phyloP scores from a whole-genome alignment of 805 yeast genomes.

The Lipomyces starkeyi region DNA sequence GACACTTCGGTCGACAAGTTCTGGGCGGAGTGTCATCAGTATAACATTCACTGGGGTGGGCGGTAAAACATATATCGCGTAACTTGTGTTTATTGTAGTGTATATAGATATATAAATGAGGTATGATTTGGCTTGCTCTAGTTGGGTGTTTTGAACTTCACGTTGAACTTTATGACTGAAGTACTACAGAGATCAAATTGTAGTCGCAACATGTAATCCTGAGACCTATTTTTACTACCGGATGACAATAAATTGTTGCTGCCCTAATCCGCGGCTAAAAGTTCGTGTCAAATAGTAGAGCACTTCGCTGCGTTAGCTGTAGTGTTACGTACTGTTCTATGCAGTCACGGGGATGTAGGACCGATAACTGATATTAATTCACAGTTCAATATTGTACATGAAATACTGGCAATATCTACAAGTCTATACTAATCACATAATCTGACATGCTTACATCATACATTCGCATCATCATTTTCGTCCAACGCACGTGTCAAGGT shows the following conservation, averaged over 20 bases:
- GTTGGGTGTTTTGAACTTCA: not conserved
- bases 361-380: not conserved
- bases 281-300: too few relatives aligned
- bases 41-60: conserved; percentile 29
- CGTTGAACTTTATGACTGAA: too few relatives aligned
- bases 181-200: too few relatives aligned
- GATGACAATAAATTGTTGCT: too few relatives aligned
- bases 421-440: not conserved
- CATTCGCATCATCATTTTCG: not conserved
- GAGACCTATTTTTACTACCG: too few relatives aligned
- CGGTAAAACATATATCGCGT: conserved; percentile 3
- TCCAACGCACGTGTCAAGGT: conserved; percentile 22
- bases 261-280: too few relatives aligned
- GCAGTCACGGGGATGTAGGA: too few relatives aligned
- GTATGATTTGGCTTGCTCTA: not conserved
- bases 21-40: conserved; percentile 25
- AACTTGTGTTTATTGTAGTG: not conserved
- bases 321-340: too few relatives aligned
- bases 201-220: too few relatives aligned
- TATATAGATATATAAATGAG: not conserved
- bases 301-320: too few relatives aligned
- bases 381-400: not conserved
- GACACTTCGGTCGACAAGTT: conserved; percentile 6
- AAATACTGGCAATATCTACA: not conserved
- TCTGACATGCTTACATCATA: not conserved